Base-by-base conservation (phyloP, 345 rosid genomes). In the Fremontodendron californicum region DNA sequence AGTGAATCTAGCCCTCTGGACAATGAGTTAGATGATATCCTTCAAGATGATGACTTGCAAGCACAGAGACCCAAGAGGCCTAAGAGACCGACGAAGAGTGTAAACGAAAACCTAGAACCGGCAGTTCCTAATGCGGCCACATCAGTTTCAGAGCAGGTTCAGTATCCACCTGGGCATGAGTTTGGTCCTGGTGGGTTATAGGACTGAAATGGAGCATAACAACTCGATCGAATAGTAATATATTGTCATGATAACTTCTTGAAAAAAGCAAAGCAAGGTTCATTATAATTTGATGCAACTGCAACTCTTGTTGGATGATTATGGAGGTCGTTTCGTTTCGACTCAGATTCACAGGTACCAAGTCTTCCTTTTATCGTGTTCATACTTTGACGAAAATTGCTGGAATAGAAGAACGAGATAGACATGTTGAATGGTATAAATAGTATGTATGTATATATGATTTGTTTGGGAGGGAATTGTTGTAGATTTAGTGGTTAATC, bases 51-150 rank as follows among this genome's bases (percentile, higher is more conserved):
- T 25, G 93, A 89, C 43, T 79, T 77, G n/a, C n/a, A 83, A 51
- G 73, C 83, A 6, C 88, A 84, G 77, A 90, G 90, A 79, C 87
- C 90, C 35, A 91, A 88, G 89, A 90, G 93, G 80, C 87, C 81
- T 35, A 96, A 94, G 83, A 89, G 97, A 84, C 95, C 92, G 19
- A 94, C 89, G 85, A 91, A 92, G 88, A 92, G 94, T 69, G 90
- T 94, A 77, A 96, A 96, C 58, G 96, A 92, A 83, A 87, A 87
- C 82, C 87, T 92, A 19, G 98, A 89, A 85, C 97, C 98, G 5
- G 94, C 92, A 73, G 86, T 87, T 72, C 75, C 88, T 79, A 88
- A 3, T 33, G 35, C 77, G 12, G 74, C 83, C 23, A 15, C 39
- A 2, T 40, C 55, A 8, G 84, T 64, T 52, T 19, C 75, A 0